phyloP scores from a whole-genome alignment of 257 asterid species.

The Striga asiatica region DNA sequence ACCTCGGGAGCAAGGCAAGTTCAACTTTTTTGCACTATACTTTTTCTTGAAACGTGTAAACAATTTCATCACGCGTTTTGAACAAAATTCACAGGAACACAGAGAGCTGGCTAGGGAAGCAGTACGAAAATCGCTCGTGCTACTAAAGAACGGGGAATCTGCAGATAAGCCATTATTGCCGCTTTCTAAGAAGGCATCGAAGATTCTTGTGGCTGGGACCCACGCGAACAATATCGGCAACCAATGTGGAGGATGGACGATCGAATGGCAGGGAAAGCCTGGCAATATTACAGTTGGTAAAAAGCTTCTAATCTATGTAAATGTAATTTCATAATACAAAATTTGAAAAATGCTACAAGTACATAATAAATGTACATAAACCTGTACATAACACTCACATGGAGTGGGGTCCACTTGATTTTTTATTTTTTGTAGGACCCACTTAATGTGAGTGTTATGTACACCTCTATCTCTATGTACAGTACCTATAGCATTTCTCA shows the following conservation, averaged over 20 bases:
- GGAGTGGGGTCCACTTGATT: too few relatives aligned
- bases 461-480: too few relatives aligned
- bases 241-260: slow-evolving; percentile 49
- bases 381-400: too few relatives aligned
- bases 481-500: neutral
- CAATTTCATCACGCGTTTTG: neutral
- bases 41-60: neutral
- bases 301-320: too few relatives aligned
- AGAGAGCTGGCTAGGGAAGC: too few relatives aligned
- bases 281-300: slow-evolving; percentile 39
- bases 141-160: too few relatives aligned
- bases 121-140: too few relatives aligned
- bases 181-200: slow-evolving; percentile 30
- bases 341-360: too few relatives aligned
- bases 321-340: too few relatives aligned
- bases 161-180: slow-evolving; percentile 26
- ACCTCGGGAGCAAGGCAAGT: slow-evolving; percentile 47
- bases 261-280: slow-evolving; percentile 37
- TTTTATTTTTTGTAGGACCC: too few relatives aligned
- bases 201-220: slow-evolving; percentile 39
- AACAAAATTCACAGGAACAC: slow-evolving; percentile 23
- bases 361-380: too few relatives aligned
- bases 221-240: slow-evolving; percentile 36
- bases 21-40: neutral
- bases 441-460: too few relatives aligned